Evolutionary conservation across 2,329 filamentous ascomycete genomes (phyloP).

Genomic region (Botryotinia convoluta): DNA sequence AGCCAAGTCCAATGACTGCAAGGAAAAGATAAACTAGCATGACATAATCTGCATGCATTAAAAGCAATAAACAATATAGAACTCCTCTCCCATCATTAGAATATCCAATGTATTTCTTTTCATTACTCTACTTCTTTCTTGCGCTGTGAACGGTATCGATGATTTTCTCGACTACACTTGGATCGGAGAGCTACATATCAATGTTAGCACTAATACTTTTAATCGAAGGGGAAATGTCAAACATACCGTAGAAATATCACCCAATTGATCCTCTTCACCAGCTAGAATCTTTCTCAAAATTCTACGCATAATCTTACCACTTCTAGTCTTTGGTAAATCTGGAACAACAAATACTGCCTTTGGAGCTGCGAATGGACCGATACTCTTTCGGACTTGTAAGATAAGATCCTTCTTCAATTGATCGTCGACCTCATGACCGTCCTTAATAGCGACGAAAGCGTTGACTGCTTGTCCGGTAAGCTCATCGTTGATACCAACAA

Average conservation of each 20-base stretch:
- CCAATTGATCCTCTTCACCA: slow-evolving; percentile 94
- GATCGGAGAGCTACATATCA: slow-evolving; percentile 72
- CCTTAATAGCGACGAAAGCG: slow-evolving; percentile 91
- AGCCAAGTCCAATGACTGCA: neutral
- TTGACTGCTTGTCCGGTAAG: slow-evolving; percentile 96
- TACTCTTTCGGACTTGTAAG: slow-evolving; percentile 93
- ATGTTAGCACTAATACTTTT: slow-evolving; percentile 21
- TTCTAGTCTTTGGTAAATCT: slow-evolving; percentile 94
- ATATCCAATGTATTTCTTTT: neutral
- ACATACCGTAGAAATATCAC: slow-evolving; percentile 80
- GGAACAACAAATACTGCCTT: slow-evolving; percentile 90
- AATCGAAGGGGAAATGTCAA: slow-evolving; percentile 10
- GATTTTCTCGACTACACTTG: slow-evolving; percentile 83
- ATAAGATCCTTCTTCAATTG: slow-evolving; percentile 90
- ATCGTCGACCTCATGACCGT: slow-evolving; percentile 71
- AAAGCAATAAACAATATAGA: neutral
- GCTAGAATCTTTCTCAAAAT: slow-evolving; percentile 96
- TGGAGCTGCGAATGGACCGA: slow-evolving; percentile 94
- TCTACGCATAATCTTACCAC: slow-evolving; percentile 98
- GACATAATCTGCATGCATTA: neutral
- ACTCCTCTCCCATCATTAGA: neutral
- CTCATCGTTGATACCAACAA: slow-evolving; percentile 90
- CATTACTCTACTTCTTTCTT: slow-evolving; percentile 32
- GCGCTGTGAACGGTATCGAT: slow-evolving; percentile 63
- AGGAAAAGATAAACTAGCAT: neutral